phyloP scores from a whole-genome alignment of 257 asterid species.

The Solanum chilense region DNA sequence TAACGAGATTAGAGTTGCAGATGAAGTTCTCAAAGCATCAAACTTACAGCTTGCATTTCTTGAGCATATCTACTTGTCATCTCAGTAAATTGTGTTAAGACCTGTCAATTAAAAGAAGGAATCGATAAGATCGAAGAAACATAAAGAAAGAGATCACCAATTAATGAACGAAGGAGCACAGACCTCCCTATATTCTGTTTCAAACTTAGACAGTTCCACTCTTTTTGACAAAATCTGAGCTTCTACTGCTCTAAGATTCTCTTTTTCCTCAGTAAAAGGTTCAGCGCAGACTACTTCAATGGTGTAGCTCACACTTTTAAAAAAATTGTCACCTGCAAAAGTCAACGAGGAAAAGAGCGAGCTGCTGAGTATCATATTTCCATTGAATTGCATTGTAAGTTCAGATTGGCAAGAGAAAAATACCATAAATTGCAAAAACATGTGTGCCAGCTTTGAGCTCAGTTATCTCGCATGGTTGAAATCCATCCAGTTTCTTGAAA shows the following conservation, averaged over 20 bases:
- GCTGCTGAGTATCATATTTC: constrained; percentile 8
- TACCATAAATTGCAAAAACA: constrained; percentile 91
- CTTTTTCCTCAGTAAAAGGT: constrained; percentile 65
- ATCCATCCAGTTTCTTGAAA: constrained; percentile 89
- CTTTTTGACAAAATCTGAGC: constrained; percentile 80
- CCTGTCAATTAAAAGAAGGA: constrained; percentile 30
- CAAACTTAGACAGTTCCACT: constrained; percentile 84
- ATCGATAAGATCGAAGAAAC: constrained; percentile 4
- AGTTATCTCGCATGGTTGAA: constrained; percentile 90
- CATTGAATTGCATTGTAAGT: neutral
- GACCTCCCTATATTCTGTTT: constrained; percentile 94
- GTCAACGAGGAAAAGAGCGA: neutral
- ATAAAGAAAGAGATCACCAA: neutral
- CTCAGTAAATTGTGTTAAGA: constrained; percentile 87
- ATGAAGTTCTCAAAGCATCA: neutral
- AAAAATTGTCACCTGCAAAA: constrained; percentile 85
- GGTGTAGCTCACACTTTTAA: constrained; percentile 74
- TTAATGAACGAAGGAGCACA: neutral
- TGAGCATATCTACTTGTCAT: constrained; percentile 91
- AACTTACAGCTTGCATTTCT: constrained; percentile 93
- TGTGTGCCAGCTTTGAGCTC: constrained; percentile 87
- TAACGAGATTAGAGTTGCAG: neutral
- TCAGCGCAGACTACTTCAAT: constrained; percentile 79
- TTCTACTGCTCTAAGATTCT: constrained; percentile 73
- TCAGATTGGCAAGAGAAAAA: constrained; percentile 1